Evolutionary conservation across 257 asterid genomes (phyloP), one percentile per base, ranked within the genome.

Genomic region (Scutellaria minor): DNA sequence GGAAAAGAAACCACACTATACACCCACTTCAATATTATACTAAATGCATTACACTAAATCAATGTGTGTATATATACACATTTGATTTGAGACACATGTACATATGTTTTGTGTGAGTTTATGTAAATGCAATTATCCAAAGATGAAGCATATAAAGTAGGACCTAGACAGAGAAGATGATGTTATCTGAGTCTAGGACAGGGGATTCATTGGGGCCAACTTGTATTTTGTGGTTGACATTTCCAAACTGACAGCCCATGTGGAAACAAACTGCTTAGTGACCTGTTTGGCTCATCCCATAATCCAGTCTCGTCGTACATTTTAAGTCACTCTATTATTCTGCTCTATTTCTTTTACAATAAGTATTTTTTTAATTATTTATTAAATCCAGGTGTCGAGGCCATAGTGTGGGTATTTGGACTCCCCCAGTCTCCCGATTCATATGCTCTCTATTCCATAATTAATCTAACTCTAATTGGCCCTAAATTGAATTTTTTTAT

Each of bases 221-320:
- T 75, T 9, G 60, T 68, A 55, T 57, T 66, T 71, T 71, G 41
- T 59, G 57, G 57, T 77, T 72, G 76, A 66, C 72, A 40, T 62
- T 60, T 53, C 56, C 45, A 15, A 48, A 76, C 71, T 55, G 78
- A 68, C 79, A 80, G 13, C 78, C 64, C 81, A 80, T 76, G 84
- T 71, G 81, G 18, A 55, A 46, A 7, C 81, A 59, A 37, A 56
- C 11, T 12, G 18, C 18, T 47, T 24, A 47, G 35, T 53, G 24
- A 64, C 60, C 59, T 46, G 73, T 63, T 77, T 54, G 50, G 52
- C 59, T 39, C 55, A 6, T 7, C 42, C 54, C 7, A 57, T 18
- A 41, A 18, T 48, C 47, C 56, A 12, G 9, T 39, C 37, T 42
- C 31, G 3, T 27, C 40, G 2, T 48, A 4, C 40, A 15, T 47